These are phyloP conservation scores for Fusarium phyllophilum DNA, from an alignment of 2,329 filamentous ascomycete genomes.

Conservation along the genomic window DNA sequence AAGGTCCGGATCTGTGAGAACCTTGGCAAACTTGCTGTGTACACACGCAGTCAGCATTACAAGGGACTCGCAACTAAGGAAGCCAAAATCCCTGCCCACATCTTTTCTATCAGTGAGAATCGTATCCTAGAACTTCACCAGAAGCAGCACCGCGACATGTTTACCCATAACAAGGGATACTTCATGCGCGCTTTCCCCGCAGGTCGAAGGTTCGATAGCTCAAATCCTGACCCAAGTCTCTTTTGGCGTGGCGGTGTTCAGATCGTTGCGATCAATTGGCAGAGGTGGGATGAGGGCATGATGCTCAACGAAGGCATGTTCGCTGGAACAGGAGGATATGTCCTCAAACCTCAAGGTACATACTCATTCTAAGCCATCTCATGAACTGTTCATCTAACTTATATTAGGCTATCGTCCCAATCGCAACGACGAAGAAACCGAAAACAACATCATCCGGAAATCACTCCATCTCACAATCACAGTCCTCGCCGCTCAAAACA, in stretches of 20 bases:
- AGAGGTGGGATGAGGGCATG: slow-evolving; percentile 89
- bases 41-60: slow-evolving; percentile 88
- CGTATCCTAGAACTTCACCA: slow-evolving; percentile 69
- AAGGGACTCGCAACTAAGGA: slow-evolving; percentile 73
- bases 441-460: slow-evolving; percentile 57
- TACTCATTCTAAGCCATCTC: not conserved
- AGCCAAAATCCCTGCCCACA: slow-evolving; percentile 69
- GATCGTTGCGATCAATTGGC: slow-evolving; percentile 94
- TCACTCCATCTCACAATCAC: slow-evolving; percentile 77
- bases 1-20: slow-evolving; percentile 74
- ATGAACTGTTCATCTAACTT: not conserved
- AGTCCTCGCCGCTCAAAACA: slow-evolving; percentile 79
- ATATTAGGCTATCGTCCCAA: slow-evolving; percentile 47
- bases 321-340: slow-evolving; percentile 82
- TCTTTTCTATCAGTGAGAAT: slow-evolving; percentile 90
- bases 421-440: slow-evolving; percentile 30
- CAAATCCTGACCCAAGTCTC: slow-evolving; percentile 92
- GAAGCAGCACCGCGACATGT: slow-evolving; percentile 78
- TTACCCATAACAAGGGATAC: slow-evolving; percentile 86
- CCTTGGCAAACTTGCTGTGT: slow-evolving; percentile 81
- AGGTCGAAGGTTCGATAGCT: slow-evolving; percentile 80
- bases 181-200: slow-evolving; percentile 94
- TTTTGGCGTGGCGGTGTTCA: slow-evolving; percentile 96
- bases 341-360: slow-evolving; percentile 80
- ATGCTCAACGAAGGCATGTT: slow-evolving; percentile 98